Evolutionary conservation across 2,329 filamentous ascomycete genomes (phyloP).

Genomic region (Bipolaris cookei): DNA sequence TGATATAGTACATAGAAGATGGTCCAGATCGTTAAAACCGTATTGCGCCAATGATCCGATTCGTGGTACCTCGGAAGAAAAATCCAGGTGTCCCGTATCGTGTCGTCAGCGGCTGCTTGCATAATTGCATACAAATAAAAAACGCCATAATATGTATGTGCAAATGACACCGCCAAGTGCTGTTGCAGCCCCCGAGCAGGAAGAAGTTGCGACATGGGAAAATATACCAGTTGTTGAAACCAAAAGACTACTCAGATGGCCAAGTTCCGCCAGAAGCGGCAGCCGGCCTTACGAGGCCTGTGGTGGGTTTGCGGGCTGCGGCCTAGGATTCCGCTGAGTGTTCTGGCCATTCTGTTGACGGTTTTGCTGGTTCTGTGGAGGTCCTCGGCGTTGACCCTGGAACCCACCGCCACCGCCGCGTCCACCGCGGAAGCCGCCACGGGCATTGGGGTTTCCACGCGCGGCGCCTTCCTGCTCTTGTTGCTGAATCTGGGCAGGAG

Average conservation of each 20-base stretch:
- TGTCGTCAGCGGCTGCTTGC: slow-evolving; percentile 42
- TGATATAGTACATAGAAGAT: slow-evolving; percentile 49
- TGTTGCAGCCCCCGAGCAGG: slow-evolving; percentile 38
- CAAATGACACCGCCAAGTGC: slow-evolving; percentile 27
- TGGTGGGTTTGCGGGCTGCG: slow-evolving; percentile 40
- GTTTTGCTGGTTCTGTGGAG: slow-evolving; percentile 39
- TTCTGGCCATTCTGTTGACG: slow-evolving; percentile 46
- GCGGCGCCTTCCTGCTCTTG: slow-evolving; percentile 39
- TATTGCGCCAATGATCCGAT: slow-evolving; percentile 44
- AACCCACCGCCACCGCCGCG: slow-evolving; percentile 46
- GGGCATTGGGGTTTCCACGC: slow-evolving; percentile 31
- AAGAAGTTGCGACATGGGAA: slow-evolving; percentile 39
- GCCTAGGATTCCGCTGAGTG: slow-evolving; percentile 44
- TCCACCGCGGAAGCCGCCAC: slow-evolving; percentile 43
- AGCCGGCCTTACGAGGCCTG: slow-evolving; percentile 28
- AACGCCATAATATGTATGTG: slow-evolving; percentile 40
- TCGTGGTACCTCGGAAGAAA: slow-evolving; percentile 39
- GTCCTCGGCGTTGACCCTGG: slow-evolving; percentile 40
- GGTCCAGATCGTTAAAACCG: slow-evolving; percentile 44
- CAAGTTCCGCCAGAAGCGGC: slow-evolving; percentile 9
- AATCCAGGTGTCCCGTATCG: slow-evolving; percentile 46
- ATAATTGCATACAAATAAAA: slow-evolving; percentile 39
- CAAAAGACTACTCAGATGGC: slow-evolving; percentile 43
- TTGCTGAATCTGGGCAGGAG: slow-evolving; percentile 34
- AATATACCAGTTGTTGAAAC: slow-evolving; percentile 23